phyloP scores from a whole-genome alignment of 2,329 filamentous ascomycete genomes.

The Curvularia sp. region DNA sequence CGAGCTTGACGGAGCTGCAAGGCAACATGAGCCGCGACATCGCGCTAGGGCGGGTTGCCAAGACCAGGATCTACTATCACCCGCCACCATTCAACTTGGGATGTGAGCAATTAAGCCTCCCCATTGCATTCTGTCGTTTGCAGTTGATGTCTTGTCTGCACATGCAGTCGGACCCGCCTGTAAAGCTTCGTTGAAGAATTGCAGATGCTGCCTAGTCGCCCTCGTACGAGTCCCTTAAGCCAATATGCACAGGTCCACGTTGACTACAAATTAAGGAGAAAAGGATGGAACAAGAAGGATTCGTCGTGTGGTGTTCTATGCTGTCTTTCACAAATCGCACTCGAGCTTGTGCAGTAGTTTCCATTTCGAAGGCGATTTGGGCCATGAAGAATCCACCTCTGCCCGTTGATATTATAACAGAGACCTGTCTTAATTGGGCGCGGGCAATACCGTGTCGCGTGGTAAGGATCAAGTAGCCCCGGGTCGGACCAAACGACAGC shows the following conservation, averaged over 20 bases:
- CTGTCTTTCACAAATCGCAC: background rate
- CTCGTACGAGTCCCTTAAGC: background rate
- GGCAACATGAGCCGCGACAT: constrained; percentile 38
- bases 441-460: background rate
- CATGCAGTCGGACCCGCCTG: background rate
- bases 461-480: constrained; percentile 1
- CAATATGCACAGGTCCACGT: background rate
- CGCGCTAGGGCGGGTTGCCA: constrained; percentile 30
- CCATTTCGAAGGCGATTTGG: background rate
- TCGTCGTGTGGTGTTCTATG: background rate
- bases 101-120: background rate
- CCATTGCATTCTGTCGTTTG: too few relatives aligned
- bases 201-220: background rate
- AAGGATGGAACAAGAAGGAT: background rate
- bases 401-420: background rate
- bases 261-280: background rate
- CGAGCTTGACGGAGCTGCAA: constrained; percentile 36
- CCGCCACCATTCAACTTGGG: background rate
- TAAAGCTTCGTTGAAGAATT: background rate
- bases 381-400: background rate
- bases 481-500: background rate
- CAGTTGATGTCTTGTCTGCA: too few relatives aligned
- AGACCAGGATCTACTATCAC: constrained; percentile 18
- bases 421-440: background rate
- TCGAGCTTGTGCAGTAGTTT: background rate